Evolutionary conservation across 2,329 filamentous ascomycete species (phyloP).

Genomic region (Fusarium paranaense): DNA sequence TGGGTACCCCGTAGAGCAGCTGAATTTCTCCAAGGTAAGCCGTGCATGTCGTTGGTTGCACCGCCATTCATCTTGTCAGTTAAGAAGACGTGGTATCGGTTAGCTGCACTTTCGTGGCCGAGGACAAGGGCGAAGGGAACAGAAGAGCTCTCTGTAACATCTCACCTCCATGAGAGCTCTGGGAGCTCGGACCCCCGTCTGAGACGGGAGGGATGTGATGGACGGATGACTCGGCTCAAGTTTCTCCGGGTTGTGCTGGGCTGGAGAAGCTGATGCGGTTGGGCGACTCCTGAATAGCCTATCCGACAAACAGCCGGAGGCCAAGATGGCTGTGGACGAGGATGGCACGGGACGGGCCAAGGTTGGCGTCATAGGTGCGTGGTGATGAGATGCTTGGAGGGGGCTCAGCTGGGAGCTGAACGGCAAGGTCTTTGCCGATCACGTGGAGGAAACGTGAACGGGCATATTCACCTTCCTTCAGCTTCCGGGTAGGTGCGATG

Average conservation of each 20-base stretch:
- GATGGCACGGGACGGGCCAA: not conserved
- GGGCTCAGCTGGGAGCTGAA: not conserved
- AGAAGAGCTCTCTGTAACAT: constrained; percentile 29
- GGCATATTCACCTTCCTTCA: not conserved
- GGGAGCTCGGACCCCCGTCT: constrained; percentile 22
- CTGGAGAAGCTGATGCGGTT: constrained; percentile 2
- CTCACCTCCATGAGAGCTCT: constrained; percentile 22
- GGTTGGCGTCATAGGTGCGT: constrained; percentile 34
- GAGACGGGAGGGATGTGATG: not conserved
- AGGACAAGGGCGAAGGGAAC: constrained; percentile 31
- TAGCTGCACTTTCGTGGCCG: constrained; percentile 3
- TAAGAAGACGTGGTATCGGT: not conserved
- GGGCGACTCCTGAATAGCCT: not conserved
- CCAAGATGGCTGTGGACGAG: constrained; percentile 7
- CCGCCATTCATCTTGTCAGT: constrained; percentile 7
- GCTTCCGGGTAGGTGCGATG: not conserved
- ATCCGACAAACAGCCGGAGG: constrained; percentile 7
- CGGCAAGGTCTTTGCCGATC: not conserved
- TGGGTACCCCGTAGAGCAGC: not conserved
- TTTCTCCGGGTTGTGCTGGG: constrained; percentile 28
- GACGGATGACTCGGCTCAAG: constrained; percentile 20
- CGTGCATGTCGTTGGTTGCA: not conserved
- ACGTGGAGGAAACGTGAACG: not conserved
- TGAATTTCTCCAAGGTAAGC: not conserved
- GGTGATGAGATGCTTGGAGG: constrained; percentile 22